Base-by-base conservation (phyloP, 108 stramenopile genomes). In the Cyclostephanos tholiformis region DNA sequence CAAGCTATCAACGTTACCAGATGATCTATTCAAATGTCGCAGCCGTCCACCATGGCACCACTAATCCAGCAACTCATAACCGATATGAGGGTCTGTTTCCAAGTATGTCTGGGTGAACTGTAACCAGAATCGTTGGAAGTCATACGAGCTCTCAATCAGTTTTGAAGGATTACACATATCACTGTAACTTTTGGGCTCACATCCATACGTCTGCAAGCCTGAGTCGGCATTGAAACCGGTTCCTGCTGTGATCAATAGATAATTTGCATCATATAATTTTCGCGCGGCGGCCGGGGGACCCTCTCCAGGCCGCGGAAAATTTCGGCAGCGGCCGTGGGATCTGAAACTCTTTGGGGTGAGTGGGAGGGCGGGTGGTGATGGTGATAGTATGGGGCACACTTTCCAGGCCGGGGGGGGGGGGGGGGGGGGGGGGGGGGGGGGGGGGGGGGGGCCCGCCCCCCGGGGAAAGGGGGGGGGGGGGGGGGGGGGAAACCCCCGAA, bases 201-300 rank as follows among this genome's bases (percentile, higher is more conserved):
- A 32, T 17, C 69, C 75, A 61, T 88, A 88, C 14, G 85, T 86
- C 1, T 44, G 20, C 27, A 88, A 57, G 0, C 87, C 87, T 39
- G 71, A 74, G 67, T 88, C 87, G 14, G 80, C 77, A 25, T 75
- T 80, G 30, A 88, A 72, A 17, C 87, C 87, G 12, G 87, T 85
- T 16, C 87, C 87, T 16, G 80, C 70, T 25, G 82, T 76, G 19
- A 88, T 75, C 16, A 88, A 67, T n/a, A 88, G 59, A 57, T 63
- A 72, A 44, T 88, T 81, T 32, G 72, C 71, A 1, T 72, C 48
- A 17, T 12, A 30, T 14, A 88, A 52, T 38, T 29, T 56, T n/a
- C 39, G 26, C 17, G 85, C 80, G 22, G 87, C n/a, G n/a, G n/a
- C n/a, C n/a, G n/a, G n/a, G n/a, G n/a, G n/a, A n/a, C n/a, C n/a